Evolutionary conservation across 139 green algal species (phyloP).

Genomic region (Picochlorum sp.): DNA sequence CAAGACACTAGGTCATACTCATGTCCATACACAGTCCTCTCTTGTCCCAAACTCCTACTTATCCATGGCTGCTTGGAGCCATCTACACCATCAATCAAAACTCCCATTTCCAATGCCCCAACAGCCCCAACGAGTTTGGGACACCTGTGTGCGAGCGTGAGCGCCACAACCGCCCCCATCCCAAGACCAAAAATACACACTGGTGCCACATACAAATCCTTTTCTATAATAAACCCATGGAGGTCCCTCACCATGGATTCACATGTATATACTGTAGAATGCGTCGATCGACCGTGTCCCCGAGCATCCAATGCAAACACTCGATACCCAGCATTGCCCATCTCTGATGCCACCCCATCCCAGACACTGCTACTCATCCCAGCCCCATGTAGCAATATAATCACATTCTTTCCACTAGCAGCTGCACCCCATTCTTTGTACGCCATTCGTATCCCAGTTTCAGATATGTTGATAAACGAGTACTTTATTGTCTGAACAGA

Average conservation of each 20-base stretch:
- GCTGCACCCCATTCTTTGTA: slow-evolving; percentile 11
- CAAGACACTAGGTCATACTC: neutral
- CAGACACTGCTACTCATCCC: slow-evolving; percentile 17
- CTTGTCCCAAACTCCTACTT: neutral
- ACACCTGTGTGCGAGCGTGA: slow-evolving; percentile 15
- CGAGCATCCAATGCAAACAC: slow-evolving; percentile 27
- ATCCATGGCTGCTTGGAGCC: neutral
- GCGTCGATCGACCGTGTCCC: slow-evolving; percentile 12
- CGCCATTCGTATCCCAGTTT: slow-evolving; percentile 23
- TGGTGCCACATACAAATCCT: slow-evolving; percentile 37
- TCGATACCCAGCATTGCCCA: slow-evolving; percentile 22
- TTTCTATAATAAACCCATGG: slow-evolving; percentile 30
- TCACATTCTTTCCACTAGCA: slow-evolving; percentile 9
- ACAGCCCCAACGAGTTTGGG: slow-evolving; percentile 19
- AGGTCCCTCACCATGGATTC: slow-evolving; percentile 27
- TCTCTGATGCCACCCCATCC: slow-evolving; percentile 8
- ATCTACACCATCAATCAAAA: neutral
- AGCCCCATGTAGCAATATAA: slow-evolving; percentile 33
- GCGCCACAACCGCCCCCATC: slow-evolving; percentile 21
- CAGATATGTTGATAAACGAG: neutral
- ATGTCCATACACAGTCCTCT: neutral
- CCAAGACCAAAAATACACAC: slow-evolving; percentile 33
- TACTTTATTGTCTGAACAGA: neutral
- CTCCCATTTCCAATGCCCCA: slow-evolving; percentile 17
- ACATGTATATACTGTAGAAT: neutral